Evolutionary conservation across 345 rosid genomes (phyloP).

Genomic region (Psidium guajava): DNA sequence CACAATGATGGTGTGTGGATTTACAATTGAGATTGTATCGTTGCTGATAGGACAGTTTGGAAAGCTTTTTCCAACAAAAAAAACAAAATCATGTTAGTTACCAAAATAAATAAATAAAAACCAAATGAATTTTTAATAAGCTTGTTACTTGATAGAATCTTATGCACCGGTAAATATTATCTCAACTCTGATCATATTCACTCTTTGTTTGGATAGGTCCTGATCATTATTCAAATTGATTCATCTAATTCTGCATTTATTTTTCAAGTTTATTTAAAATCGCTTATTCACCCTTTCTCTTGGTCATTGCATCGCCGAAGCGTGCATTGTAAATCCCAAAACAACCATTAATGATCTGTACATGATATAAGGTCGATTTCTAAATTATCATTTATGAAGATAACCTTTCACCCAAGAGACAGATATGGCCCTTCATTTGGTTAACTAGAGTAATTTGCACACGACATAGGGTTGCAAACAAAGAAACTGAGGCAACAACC

Average conservation of each 20-base stretch:
- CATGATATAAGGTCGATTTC: background rate
- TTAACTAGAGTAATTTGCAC: background rate
- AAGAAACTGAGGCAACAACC: background rate
- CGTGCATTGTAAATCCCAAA: background rate
- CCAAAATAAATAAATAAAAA: background rate
- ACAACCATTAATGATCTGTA: background rate
- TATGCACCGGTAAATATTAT: too few species aligned
- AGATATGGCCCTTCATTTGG: background rate
- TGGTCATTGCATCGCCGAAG: background rate
- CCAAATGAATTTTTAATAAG: background rate
- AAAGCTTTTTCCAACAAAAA: too few species aligned
- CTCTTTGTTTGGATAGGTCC: too few species aligned
- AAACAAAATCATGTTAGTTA: background rate
- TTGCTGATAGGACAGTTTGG: too few species aligned
- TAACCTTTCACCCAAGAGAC: background rate
- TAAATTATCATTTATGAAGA: background rate
- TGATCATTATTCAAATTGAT: too few species aligned
- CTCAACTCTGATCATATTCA: too few species aligned
- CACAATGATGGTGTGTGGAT: too few species aligned
- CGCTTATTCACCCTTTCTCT: too few species aligned
- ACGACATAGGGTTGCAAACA: background rate
- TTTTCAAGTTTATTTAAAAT: too few species aligned
- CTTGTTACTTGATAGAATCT: background rate
- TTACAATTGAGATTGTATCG: too few species aligned
- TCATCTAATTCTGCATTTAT: too few species aligned